Conservation (phyloP, 1,284 basidiomycete species). For the Malassezia brasiliensis region DNA sequence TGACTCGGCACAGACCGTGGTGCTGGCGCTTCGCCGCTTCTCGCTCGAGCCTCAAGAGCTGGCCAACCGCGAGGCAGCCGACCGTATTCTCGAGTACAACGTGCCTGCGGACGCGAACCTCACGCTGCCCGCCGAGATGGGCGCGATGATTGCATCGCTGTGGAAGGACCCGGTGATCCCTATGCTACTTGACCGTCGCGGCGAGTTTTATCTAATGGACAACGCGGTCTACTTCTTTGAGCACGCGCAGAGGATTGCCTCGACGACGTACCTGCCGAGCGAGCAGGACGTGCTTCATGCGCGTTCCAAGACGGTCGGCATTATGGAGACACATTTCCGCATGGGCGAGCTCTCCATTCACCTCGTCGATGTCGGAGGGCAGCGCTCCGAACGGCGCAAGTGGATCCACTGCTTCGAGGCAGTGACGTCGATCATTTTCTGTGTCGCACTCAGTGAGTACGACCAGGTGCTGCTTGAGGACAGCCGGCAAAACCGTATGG, state of each 20-base stretch:
- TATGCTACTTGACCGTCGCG: slow-evolving; percentile 71
- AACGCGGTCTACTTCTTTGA: slow-evolving; percentile 86
- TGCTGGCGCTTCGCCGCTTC: slow-evolving; percentile 80
- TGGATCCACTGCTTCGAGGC: slow-evolving; percentile 49
- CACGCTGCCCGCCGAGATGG: slow-evolving; percentile 51
- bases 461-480: slow-evolving; percentile 40
- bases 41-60: slow-evolving; percentile 70
- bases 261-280: slow-evolving; percentile 69
- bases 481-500: slow-evolving; percentile 70
- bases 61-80: slow-evolving; percentile 58
- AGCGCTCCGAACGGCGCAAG: slow-evolving; percentile 42
- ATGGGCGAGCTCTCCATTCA: slow-evolving; percentile 50
- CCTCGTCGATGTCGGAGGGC: slow-evolving; percentile 45
- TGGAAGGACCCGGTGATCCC: slow-evolving; percentile 87
- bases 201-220: slow-evolving; percentile 94
- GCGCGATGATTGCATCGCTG: slow-evolving; percentile 66
- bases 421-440: slow-evolving; percentile 43
- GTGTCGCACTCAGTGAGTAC: slow-evolving; percentile 46
- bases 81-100: slow-evolving; percentile 51
- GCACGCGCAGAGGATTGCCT: slow-evolving; percentile 70
- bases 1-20: slow-evolving; percentile 70
- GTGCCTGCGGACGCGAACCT: slow-evolving; percentile 44
- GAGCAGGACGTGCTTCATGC: slow-evolving; percentile 82
- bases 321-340: slow-evolving; percentile 66
- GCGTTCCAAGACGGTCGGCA: slow-evolving; percentile 81